A percentile compares a stretch with the other conserved stretches of the same genome.
Conservation (phyloP, 768 basidiomycete genomes). For the Lentinula aciculospora region DNA sequence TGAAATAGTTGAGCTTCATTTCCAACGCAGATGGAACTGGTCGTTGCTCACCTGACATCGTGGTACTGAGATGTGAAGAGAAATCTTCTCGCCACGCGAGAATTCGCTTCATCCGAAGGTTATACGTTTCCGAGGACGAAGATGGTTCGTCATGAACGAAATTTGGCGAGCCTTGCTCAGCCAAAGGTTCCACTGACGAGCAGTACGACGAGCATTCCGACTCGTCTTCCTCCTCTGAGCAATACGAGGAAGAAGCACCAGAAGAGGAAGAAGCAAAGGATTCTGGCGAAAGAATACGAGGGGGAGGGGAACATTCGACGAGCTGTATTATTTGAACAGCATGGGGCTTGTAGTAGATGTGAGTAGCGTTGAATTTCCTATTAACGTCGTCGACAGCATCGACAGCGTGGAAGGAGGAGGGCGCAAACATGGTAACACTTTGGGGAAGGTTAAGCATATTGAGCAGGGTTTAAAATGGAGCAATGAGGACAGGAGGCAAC, state of each 20-base stretch:
- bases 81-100: slow-evolving; percentile 65
- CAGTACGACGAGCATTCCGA: slow-evolving; percentile 61
- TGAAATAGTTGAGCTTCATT: neutral
- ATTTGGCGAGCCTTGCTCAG: slow-evolving; percentile 24
- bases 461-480: slow-evolving; percentile 2
- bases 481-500: neutral
- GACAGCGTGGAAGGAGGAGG: slow-evolving; percentile 11
- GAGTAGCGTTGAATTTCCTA: slow-evolving; percentile 29
- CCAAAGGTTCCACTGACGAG: slow-evolving; percentile 52
- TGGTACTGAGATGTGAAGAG: slow-evolving; percentile 34
- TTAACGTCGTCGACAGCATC: slow-evolving; percentile 22
- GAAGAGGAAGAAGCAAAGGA: slow-evolving; percentile 25
- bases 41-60: slow-evolving; percentile 32
- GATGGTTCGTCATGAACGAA: slow-evolving; percentile 22
- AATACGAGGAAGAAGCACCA: slow-evolving; percentile 32
- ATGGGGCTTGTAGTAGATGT: slow-evolving; percentile 41
- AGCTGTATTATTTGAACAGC: slow-evolving; percentile 68
- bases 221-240: slow-evolving; percentile 40
- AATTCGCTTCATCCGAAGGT: slow-evolving; percentile 57
- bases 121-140: slow-evolving; percentile 40
- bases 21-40: neutral
- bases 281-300: slow-evolving; percentile 35
- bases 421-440: slow-evolving; percentile 16
- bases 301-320: slow-evolving; percentile 60
- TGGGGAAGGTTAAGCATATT: slow-evolving; percentile 20